phyloP scores from a whole-genome alignment of 2,329 filamentous ascomycete genomes.

The Pseudovirgaria hyperparasitica region DNA sequence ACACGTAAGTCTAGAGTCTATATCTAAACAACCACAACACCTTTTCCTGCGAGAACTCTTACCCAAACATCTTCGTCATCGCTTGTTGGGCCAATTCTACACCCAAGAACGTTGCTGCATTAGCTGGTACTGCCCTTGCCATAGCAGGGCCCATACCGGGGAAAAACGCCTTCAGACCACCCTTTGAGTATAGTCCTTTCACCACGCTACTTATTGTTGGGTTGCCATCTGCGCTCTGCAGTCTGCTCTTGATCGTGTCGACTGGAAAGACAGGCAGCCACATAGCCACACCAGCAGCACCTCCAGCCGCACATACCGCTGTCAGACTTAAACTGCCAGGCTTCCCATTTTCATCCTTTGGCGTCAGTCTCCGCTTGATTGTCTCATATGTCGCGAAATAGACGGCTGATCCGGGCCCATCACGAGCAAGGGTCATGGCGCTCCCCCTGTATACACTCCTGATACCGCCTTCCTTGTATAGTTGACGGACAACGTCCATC shows the following conservation, averaged over 20 bases:
- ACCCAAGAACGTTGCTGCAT: constrained; percentile 86
- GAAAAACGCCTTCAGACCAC: constrained; percentile 88
- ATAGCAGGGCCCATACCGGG: constrained; percentile 89
- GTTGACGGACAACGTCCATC: constrained; percentile 78
- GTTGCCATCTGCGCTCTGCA: constrained; percentile 83
- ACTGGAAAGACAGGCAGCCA: constrained; percentile 98
- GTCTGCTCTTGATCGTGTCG: constrained; percentile 86
- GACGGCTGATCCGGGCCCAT: constrained; percentile 83
- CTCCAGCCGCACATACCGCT: constrained; percentile 77
- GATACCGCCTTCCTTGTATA: constrained; percentile 83
- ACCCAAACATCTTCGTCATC: constrained; percentile 68
- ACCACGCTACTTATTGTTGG: constrained; percentile 72
- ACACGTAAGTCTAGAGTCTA: too few relatives aligned
- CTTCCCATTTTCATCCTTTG: constrained; percentile 62
- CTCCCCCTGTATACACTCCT: constrained; percentile 87
- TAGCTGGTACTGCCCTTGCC: constrained; percentile 85
- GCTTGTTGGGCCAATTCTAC: constrained; percentile 74
- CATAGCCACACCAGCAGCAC: constrained; percentile 89
- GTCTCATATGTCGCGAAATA: constrained; percentile 98
- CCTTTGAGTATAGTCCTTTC: constrained; percentile 65
- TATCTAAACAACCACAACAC: too few relatives aligned
- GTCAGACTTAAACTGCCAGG: constrained; percentile 68
- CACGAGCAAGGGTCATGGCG: constrained; percentile 80
- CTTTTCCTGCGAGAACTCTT: too few relatives aligned
- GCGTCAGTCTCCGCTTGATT: constrained; percentile 78